A percentile compares a stretch with the other conserved stretches of the same genome.
These are phyloP conservation scores for Rhizodiscina lignyota DNA, from an alignment of 495 filamentous ascomycete species.

Conservation along the genomic window DNA sequence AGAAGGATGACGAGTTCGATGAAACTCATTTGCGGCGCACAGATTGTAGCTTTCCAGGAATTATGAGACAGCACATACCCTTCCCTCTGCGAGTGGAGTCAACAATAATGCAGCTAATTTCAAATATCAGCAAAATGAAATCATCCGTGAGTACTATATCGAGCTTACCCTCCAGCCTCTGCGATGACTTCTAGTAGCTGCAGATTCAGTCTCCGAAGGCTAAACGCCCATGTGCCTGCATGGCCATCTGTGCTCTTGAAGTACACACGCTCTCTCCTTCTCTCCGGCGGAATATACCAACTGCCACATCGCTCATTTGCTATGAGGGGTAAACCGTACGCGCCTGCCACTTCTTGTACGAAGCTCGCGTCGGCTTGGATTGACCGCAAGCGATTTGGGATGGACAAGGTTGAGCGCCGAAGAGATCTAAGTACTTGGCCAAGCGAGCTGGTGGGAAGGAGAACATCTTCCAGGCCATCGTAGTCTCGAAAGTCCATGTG, in stretches of 20 bases:
- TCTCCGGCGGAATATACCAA: conserved; percentile 80
- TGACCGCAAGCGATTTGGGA: conserved; percentile 58
- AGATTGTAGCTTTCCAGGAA: too few relatives aligned
- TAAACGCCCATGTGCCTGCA: conserved; percentile 77
- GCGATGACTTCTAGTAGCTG: conserved; percentile 51
- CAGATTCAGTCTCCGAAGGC: conserved; percentile 65
- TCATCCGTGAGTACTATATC: conserved; percentile 31
- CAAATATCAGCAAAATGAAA: too few relatives aligned
- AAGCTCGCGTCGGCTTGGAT: conserved; percentile 19
- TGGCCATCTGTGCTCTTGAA: conserved; percentile 99
- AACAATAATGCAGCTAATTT: conserved; percentile 80
- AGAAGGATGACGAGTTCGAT: too few relatives aligned
- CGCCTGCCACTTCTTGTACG: conserved; percentile 14
- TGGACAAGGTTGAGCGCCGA: too few relatives aligned
- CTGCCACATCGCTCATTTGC: conserved; percentile 89
- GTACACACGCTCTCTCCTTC: too few relatives aligned
- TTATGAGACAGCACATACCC: too few relatives aligned
- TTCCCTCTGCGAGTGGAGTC: conserved; percentile 93
- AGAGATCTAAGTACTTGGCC: too few relatives aligned
- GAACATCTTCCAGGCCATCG: too few relatives aligned
- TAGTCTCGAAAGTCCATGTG: too few relatives aligned
- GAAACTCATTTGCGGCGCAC: too few relatives aligned
- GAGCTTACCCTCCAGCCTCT: conserved; percentile 40
- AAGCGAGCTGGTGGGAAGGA: too few relatives aligned
- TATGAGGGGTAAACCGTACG: conserved; percentile 54